Base-by-base conservation (phyloP, 441 rosid genomes). In the Capsella rubella region DNA sequence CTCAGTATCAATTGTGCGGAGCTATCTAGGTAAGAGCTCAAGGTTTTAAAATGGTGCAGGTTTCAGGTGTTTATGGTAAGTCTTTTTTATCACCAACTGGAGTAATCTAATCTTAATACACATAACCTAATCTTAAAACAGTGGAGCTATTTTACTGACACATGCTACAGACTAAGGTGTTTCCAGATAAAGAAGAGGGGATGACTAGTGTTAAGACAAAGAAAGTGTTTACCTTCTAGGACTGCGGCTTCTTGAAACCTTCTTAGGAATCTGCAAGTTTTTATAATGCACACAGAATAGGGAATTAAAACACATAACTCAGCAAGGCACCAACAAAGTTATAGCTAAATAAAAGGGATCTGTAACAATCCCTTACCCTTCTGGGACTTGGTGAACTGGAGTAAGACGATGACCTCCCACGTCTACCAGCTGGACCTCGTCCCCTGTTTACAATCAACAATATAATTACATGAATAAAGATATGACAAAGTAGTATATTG, bases 371-470 rank as follows among this genome's bases (percentile, higher is more conserved):
- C 21, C 64, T 77, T 50, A 73, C 81, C 78, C 71, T 78, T 67
- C 67, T 73, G 45, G 81, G 81, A 67, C 81, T 78, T 53, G 81
- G 81, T 3, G 81, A 78, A 62, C 81, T 78, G 15, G 81, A 78
- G 78, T 78, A 78, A 9, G 81, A 78, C 61, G 81, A 78, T 31
- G 81, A 78, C 62, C 78, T 78, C 78, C 78, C 78, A 46, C 78
- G 71, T 78, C 81, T 78, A 42, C 81, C 81, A 67, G 74, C 78
- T 72, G 81, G 81, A 55, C 81, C 81, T 61, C 78, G 74, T 61
- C 78, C 81, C 71, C 81, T 78, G 74, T 54, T 55, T 61, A 46
- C 49, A 73, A 39, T 37, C 27, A 68, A 47, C 47, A 8, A 60
- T 32, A 62, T 8, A 18, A 55, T 55, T 25, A 78, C 47, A 74